Base-by-base conservation (phyloP, 768 basidiomycete species). In the Boletus tomentosulus region DNA sequence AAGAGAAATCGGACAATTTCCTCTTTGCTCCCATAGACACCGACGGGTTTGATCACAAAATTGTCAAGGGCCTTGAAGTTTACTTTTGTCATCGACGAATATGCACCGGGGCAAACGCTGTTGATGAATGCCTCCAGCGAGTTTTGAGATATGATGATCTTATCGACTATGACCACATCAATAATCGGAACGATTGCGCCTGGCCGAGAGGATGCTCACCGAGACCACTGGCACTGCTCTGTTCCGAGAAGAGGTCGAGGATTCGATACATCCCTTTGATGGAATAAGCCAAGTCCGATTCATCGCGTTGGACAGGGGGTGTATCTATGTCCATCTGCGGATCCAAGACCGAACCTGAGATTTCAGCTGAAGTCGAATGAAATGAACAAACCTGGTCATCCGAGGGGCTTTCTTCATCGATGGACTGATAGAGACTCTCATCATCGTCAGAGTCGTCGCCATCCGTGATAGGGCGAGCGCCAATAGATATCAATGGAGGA, bases 111-210 rank as follows among this genome's bases (percentile, higher is more conserved):
- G 38, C 60, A 71, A 9, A 83, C 44, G 16, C 61, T 62, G 48
- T 84, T 79, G 59, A 81, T 74, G 48, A 85, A 76, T 3, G 68
- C 56, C 54, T 70, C 67, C 12, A 85, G 66, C 3, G 80, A 77
- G 3, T 74, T 67, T 62, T 83, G 80, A 2, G 73, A 71, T 28
- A 86, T 85, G 63, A 85, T 78, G 31, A 85, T 76, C 61, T 86
- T 85, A 58, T 84, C 82, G 37, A 83, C 83, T 83, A 55, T 48
- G 46, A 16, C 28, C n/a, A 47, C 9, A 48, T n/a, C 16, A 24
- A 48, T 13, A 1, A 34, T 53, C 10, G 33, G 10, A 37, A 33
- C 9, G 34, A 15, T 6, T 5, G 22, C 2, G 22, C 6, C 5
- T 1, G 28, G 8, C 15, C 13, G 4, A 46, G 7, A 22, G 11